Evolutionary conservation across 1,284 basidiomycete species (phyloP).

Genomic region (Mycena citricolor): DNA sequence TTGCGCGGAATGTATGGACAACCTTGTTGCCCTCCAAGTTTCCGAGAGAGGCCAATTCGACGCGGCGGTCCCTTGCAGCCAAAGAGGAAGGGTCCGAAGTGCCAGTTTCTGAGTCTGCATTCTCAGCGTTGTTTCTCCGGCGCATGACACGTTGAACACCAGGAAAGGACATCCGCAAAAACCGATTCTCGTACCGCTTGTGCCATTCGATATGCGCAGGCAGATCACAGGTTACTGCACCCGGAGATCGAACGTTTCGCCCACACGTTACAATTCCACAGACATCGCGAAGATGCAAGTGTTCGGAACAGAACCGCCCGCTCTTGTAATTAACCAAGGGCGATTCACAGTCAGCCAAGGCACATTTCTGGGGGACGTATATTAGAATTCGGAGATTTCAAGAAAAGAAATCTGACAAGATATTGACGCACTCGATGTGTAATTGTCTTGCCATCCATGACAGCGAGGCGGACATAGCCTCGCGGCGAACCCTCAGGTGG

Average conservation of each 20-base stretch:
- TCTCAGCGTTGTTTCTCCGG: conserved; percentile 12
- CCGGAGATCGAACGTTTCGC: neutral
- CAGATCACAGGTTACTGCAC: conserved; percentile 5
- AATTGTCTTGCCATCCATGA: conserved; percentile 14
- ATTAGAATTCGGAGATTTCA: neutral
- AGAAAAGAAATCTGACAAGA: neutral
- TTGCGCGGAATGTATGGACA: conserved; percentile 5
- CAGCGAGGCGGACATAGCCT: conserved; percentile 3
- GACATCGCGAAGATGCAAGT: neutral
- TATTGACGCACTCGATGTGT: neutral
- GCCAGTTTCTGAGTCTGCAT: neutral
- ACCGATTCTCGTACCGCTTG: conserved; percentile 2
- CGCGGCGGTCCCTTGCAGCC: neutral
- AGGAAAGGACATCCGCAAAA: conserved; percentile 7
- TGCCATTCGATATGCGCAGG: conserved; percentile 9
- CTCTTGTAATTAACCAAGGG: conserved; percentile 8
- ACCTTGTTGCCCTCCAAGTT: neutral
- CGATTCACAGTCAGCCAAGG: neutral
- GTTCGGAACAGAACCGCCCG: neutral
- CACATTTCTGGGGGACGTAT: neutral
- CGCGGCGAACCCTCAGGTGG: neutral
- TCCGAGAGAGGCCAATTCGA: neutral
- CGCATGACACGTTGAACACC: conserved; percentile 11
- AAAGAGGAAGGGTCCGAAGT: too few relatives aligned
- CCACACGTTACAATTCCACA: conserved; percentile 4